phyloP scores from a whole-genome alignment of 345 rosid genomes.

The Arabis hirsuta region DNA sequence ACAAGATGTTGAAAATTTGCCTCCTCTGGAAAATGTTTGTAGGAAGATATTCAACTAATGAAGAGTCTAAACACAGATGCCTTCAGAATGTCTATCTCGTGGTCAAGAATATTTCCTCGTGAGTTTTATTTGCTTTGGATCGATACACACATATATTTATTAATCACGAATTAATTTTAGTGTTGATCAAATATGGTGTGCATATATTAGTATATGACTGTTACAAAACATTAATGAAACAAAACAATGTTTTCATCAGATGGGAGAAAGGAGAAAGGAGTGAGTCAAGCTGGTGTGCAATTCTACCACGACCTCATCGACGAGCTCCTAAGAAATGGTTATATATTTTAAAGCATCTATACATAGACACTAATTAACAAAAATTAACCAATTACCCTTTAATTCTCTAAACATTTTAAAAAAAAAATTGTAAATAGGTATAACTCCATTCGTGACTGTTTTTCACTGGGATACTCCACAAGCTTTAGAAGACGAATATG shows the following conservation, averaged over 20 bases:
- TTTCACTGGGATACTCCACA: conserved; percentile 46
- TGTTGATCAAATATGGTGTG: too few species aligned
- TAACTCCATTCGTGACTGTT: conserved; percentile 40
- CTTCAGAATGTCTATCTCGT: conserved; percentile 58
- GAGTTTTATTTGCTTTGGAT: not conserved
- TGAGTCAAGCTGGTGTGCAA: conserved; percentile 48
- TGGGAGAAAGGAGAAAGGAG: conserved; percentile 52
- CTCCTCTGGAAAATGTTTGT: not conserved
- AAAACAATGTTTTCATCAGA: conserved; percentile 30
- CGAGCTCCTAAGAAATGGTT: conserved; percentile 49
- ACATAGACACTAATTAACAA: too few species aligned
- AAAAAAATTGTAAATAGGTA: conserved; percentile 7
- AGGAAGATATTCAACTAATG: conserved; percentile 53
- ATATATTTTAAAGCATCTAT: not conserved
- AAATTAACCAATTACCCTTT: not conserved
- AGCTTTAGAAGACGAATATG: conserved; percentile 45
- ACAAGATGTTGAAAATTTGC: not conserved
- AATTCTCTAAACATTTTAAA: not conserved
- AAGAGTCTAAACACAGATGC: conserved; percentile 50
- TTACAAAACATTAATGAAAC: not conserved
- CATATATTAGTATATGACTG: too few species aligned
- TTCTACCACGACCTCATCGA: conserved; percentile 60
- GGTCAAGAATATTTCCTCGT: conserved; percentile 61
- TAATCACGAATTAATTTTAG: too few species aligned
- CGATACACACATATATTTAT: not conserved